Evolutionary conservation across 1,284 basidiomycete species (phyloP).

Genomic region (Melampsora larici-populina): DNA sequence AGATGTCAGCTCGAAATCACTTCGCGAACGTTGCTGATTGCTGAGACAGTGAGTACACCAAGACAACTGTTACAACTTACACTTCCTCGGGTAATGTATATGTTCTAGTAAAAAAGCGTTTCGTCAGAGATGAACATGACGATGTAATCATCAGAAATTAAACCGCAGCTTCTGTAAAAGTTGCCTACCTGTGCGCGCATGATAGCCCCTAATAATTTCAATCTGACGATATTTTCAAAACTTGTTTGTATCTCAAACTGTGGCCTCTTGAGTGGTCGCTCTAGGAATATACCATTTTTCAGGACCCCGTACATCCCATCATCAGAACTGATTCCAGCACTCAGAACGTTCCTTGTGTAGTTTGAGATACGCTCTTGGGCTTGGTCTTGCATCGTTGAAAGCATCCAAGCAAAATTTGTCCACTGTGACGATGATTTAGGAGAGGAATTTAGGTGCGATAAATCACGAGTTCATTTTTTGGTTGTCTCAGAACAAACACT

Average conservation of each 20-base stretch:
- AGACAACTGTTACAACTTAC: constrained; percentile 3
- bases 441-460: not conserved
- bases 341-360: constrained; percentile 20
- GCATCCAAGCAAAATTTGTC: constrained; percentile 40
- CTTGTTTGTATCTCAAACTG: constrained; percentile 24
- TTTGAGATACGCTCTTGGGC: constrained; percentile 38
- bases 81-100: constrained; percentile 35
- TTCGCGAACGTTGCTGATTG: not conserved
- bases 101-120: constrained; percentile 9
- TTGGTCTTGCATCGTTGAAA: constrained; percentile 36
- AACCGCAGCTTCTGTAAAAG: not conserved
- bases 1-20: not conserved
- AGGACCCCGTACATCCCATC: constrained; percentile 41
- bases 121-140: not conserved
- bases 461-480: not conserved
- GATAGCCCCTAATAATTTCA: constrained; percentile 32
- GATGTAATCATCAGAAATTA: not conserved
- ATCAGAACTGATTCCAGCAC: constrained; percentile 35
- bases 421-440: constrained; percentile 4
- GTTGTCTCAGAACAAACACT: not conserved
- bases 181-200: constrained; percentile 36
- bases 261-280: constrained; percentile 16
- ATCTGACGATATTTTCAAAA: constrained; percentile 30
- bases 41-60: not conserved
- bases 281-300: constrained; percentile 33